Base-by-base conservation (phyloP, 140 eudicot species). In the Erigeron philadelphicus region DNA sequence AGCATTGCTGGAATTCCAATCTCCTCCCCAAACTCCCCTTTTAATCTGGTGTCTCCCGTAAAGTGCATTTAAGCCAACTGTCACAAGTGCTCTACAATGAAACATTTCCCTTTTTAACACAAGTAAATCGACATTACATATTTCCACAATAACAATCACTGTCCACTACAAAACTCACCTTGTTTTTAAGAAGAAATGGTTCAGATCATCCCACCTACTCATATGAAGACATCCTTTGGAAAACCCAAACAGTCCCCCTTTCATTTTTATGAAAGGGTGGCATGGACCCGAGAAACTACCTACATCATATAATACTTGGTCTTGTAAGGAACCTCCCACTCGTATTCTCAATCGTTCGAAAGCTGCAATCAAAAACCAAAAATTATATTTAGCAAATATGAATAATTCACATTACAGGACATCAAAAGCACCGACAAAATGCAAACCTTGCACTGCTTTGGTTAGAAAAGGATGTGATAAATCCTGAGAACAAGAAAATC, bases 281-380 rank as follows among this genome's bases (percentile, higher is more conserved):
- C 98, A 92, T 61, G 85, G 81, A 47, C 72, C 72, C 2, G 67
- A 67, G 56, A 68, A 73, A 76, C 80, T 70, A 46, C 94, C 89
- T 7, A 94, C 86, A 9, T 71, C 72, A 59, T 94, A 94, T 15
- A 65, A 43, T 11, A 94, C 95, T 83, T 78, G 97, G 75, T 94
- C 97, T 80, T 94, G 97, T 70, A 94, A 77, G 42, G 99, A 94
- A 67, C 99, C 99, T 31, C 99, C 99, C 13, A 89, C 72, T 69
- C 99, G 82, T 78, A 93, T 64, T 76, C 99, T 85, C 82, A 89
- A 38, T 70, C 52, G 78, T 66, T 66, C 58, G 46, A 94, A 89
- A 72, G 97, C 99, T 94, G 84, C 35, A 38, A 64, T n/a, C n/a
- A 47, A 35, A 21, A 21, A 21, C 48, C 78, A 57, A 2, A 44